These are phyloP conservation scores for Lathyrus sativus DNA, from an alignment of 306 rosid species.

Conservation along the genomic window DNA sequence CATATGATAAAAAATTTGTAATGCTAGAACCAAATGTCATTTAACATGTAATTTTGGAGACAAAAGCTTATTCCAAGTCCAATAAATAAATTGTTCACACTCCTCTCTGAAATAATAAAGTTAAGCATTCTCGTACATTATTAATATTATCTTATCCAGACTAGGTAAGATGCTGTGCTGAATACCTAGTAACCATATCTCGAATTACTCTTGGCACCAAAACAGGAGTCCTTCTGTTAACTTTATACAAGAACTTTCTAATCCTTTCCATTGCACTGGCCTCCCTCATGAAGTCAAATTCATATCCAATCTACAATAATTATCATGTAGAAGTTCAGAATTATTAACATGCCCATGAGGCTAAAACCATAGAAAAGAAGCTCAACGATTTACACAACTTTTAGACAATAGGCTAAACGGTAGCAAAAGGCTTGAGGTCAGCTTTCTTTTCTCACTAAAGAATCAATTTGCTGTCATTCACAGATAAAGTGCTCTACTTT, in stretches of 20 bases:
- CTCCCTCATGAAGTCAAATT: slow-evolving; percentile 93
- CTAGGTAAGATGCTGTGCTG: slow-evolving; percentile 15
- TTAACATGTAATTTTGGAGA: slow-evolving; percentile 33
- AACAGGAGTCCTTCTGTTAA: slow-evolving; percentile 75
- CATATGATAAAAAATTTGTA: background rate
- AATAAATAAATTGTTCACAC: background rate
- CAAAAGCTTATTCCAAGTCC: slow-evolving; percentile 14
- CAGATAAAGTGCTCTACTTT: slow-evolving; percentile 3
- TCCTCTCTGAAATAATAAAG: slow-evolving; percentile 23
- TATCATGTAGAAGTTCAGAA: slow-evolving; percentile 43
- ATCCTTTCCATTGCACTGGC: slow-evolving; percentile 79
- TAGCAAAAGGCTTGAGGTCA: slow-evolving; percentile 7
- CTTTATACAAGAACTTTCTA: slow-evolving; percentile 63
- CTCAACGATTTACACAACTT: background rate
- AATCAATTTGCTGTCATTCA: background rate
- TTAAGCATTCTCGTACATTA: slow-evolving; percentile 27
- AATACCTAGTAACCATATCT: slow-evolving; percentile 77
- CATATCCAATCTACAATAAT: slow-evolving; percentile 83
- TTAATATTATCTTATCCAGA: slow-evolving; percentile 36
- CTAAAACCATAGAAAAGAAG: slow-evolving; percentile 35
- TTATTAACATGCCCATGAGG: slow-evolving; percentile 9
- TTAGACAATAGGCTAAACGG: slow-evolving; percentile 8
- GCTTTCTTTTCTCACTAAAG: slow-evolving; percentile 28
- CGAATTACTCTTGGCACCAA: slow-evolving; percentile 73
- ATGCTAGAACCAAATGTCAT: slow-evolving; percentile 1